These are phyloP conservation scores for Talaromyces stipitatus DNA, from an alignment of 495 filamentous ascomycete genomes.

Conservation along the genomic window DNA sequence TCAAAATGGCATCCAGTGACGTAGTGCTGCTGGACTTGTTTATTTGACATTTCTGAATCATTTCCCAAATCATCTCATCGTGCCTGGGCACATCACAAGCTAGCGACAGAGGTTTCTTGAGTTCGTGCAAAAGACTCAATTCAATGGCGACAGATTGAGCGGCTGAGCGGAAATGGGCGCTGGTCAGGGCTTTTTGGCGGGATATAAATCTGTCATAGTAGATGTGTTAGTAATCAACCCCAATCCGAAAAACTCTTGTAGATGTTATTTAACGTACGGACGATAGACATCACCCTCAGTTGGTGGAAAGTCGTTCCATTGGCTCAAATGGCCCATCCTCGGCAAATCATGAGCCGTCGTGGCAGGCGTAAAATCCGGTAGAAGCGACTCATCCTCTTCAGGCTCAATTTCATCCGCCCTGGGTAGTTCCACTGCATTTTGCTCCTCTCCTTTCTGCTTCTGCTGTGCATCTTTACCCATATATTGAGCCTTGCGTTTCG, in stretches of 20 bases:
- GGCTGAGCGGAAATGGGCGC: slow-evolving; percentile 15
- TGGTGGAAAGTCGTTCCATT: slow-evolving; percentile 34
- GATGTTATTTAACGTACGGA: slow-evolving; percentile 16
- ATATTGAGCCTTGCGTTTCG: slow-evolving; percentile 9
- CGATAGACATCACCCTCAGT: slow-evolving; percentile 15
- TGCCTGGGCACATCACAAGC: slow-evolving; percentile 24
- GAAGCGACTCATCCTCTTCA: slow-evolving; percentile 7
- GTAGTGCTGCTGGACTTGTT: slow-evolving; percentile 10
- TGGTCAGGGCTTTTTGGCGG: neutral
- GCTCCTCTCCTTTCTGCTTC: slow-evolving; percentile 2
- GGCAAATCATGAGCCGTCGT: slow-evolving; percentile 49
- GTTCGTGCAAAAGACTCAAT: slow-evolving; percentile 26
- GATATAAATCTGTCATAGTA: neutral
- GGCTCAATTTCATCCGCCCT: slow-evolving; percentile 9
- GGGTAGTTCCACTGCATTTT: slow-evolving; percentile 1
- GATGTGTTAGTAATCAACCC: neutral
- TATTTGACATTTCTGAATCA: slow-evolving; percentile 23
- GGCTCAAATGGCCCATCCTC: slow-evolving; percentile 43
- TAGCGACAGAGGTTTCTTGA: slow-evolving; percentile 24
- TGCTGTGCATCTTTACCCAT: slow-evolving; percentile 1
- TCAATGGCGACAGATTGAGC: slow-evolving; percentile 42
- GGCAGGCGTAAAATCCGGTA: slow-evolving; percentile 47
- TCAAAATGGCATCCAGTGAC: slow-evolving; percentile 20
- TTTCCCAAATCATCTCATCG: slow-evolving; percentile 18
- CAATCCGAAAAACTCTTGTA: neutral